These are phyloP conservation scores for Mycena filopes DNA, from an alignment of 768 basidiomycete genomes.

Conservation along the genomic window DNA sequence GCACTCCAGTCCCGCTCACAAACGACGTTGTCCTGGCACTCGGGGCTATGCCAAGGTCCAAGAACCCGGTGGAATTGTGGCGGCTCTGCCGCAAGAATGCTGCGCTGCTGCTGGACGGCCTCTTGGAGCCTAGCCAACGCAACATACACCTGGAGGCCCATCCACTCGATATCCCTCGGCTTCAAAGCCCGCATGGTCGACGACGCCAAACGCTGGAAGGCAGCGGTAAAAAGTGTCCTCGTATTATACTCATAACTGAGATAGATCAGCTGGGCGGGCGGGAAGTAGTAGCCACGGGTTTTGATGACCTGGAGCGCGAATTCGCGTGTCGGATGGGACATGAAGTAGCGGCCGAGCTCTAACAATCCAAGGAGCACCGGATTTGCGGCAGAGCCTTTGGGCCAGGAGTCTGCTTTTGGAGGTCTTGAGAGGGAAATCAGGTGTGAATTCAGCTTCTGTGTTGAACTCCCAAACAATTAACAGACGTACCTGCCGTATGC, in stretches of 20 bases:
- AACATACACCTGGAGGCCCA: neutral
- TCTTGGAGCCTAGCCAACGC: neutral
- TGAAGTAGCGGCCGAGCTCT: neutral
- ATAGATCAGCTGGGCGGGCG: neutral
- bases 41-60: too few relatives aligned
- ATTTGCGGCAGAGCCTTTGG: neutral
- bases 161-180: too few relatives aligned
- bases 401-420: neutral
- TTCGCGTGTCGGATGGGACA: neutral
- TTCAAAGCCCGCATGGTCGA: too few relatives aligned
- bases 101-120: neutral
- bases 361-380: neutral
- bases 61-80: too few relatives aligned
- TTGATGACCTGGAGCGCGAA: neutral
- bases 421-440: neutral
- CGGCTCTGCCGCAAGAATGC: neutral
- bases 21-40: neutral
- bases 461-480: too few relatives aligned
- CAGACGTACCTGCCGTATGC: too few relatives aligned
- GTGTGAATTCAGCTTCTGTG: too few relatives aligned
- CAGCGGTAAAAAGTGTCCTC: neutral
- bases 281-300: neutral
- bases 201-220: neutral
- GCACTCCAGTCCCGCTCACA: slow-evolving; percentile 36
- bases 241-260: neutral